Evolutionary conservation across 2,329 filamentous ascomycete species (phyloP).

Genomic region (Colletotrichum chrysophilum): DNA sequence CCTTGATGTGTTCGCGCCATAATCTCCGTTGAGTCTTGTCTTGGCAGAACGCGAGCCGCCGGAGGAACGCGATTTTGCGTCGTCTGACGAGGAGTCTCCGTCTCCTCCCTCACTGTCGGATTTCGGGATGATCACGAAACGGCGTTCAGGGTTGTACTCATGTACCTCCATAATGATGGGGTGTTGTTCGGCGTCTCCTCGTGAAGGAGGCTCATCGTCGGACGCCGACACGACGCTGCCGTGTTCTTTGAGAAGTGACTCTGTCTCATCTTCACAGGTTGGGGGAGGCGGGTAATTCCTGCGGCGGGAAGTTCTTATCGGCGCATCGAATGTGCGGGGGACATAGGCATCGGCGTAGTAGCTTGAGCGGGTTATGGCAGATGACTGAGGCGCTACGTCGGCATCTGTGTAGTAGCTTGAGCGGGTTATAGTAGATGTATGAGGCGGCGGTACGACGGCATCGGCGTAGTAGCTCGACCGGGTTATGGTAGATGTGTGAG

Average conservation of each 20-base stretch:
- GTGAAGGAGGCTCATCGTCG: conserved; percentile 63
- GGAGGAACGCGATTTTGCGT: conserved; percentile 25
- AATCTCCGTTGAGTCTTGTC: conserved; percentile 27
- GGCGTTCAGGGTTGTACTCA: conserved; percentile 65
- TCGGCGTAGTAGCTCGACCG: conserved; percentile 2
- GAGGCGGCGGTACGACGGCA: background rate
- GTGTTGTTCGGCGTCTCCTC: conserved; percentile 71
- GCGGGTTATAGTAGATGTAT: background rate
- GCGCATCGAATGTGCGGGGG: conserved; percentile 23
- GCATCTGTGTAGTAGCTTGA: background rate
- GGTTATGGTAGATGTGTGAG: background rate
- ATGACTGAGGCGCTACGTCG: background rate
- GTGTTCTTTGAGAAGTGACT: conserved; percentile 67
- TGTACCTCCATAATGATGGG: conserved; percentile 69
- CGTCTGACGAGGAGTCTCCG: conserved; percentile 24
- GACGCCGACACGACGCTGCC: conserved; percentile 33
- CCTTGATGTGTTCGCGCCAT: conserved; percentile 48
- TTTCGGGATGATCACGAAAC: conserved; percentile 65
- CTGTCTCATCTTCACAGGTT: conserved; percentile 72
- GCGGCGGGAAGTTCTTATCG: conserved; percentile 11
- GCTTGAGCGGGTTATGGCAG: background rate
- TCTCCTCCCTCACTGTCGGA: conserved; percentile 17
- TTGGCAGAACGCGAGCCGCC: conserved; percentile 15
- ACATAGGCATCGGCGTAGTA: background rate
- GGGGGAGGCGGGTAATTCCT: conserved; percentile 63